These are phyloP conservation scores for Aspergillus eucalypticola DNA, from an alignment of 2,329 filamentous ascomycete species.

Conservation along the genomic window DNA sequence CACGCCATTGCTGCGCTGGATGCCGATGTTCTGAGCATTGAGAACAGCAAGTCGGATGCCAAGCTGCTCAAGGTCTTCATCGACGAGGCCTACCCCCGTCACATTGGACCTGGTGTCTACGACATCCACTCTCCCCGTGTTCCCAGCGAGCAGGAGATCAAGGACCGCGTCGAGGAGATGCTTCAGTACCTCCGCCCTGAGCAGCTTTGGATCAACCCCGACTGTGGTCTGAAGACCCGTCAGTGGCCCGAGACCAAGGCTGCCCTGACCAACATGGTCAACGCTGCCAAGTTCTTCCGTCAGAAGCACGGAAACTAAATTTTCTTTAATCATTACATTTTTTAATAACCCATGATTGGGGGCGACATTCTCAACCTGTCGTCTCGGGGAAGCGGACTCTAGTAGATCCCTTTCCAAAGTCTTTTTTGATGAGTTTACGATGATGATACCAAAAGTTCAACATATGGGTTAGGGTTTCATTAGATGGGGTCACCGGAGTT, in stretches of 20 bases:
- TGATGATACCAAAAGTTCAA: conserved; percentile 47
- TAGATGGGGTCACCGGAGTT: conserved; percentile 41
- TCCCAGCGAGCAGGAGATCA: conserved; percentile 96
- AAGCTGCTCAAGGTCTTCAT: conserved; percentile 99
- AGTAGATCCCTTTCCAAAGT: conserved; percentile 23
- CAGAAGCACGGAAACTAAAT: conserved; percentile 64
- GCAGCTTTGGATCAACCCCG: conserved; percentile 99
- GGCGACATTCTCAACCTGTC: conserved; percentile 43
- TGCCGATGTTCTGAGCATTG: conserved; percentile 96
- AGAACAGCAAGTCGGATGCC: conserved; percentile 99
- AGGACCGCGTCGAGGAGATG: conserved; percentile 97
- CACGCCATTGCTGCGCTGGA: conserved; percentile 98
- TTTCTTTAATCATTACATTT: conserved; percentile 5
- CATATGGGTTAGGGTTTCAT: conserved; percentile 42
- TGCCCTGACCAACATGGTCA: conserved; percentile 93
- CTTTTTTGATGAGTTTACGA: conserved; percentile 41
- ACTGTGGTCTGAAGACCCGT: conserved; percentile 98
- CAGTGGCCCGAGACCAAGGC: conserved; percentile 99
- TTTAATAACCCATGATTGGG: conserved; percentile 27
- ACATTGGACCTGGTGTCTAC: conserved; percentile 99
- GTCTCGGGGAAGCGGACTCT: conserved; percentile 28
- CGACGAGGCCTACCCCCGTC: conserved; percentile 92
- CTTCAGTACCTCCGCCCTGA: conserved; percentile 94
- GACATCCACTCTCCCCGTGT: conserved; percentile 99
- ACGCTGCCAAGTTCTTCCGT: conserved; percentile 96